Conservation (phyloP, 352 stramenopile species). For the Phytopythium aichiense region DNA sequence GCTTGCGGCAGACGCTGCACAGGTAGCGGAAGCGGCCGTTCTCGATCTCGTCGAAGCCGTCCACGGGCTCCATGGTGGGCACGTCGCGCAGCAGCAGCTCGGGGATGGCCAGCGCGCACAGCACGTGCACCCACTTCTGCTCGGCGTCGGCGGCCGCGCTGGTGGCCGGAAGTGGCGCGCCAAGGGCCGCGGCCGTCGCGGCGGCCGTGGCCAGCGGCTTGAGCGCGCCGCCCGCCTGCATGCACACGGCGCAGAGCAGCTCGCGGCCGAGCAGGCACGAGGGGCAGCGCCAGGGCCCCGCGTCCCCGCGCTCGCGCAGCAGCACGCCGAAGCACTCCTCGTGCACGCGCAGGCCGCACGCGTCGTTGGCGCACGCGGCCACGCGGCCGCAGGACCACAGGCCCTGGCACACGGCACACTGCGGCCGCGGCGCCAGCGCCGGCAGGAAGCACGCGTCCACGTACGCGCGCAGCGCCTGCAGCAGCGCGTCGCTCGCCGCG, state of each 20-base stretch:
- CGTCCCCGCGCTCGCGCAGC: conserved; percentile 31
- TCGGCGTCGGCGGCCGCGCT: conserved; percentile 25
- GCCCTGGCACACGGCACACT: conserved; percentile 77
- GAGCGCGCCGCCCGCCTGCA: conserved; percentile 71
- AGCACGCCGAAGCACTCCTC: conserved; percentile 84
- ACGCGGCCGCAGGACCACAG: conserved; percentile 77
- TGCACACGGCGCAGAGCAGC: conserved; percentile 71
- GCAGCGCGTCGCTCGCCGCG: conserved; percentile 36
- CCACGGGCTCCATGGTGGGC: conserved; percentile 74
- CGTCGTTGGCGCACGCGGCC: conserved; percentile 63
- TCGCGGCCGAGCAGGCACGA: conserved; percentile 71
- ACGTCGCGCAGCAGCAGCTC: conserved; percentile 83
- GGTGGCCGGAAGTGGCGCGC: conserved; percentile 26
- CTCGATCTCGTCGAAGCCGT: conserved; percentile 83
- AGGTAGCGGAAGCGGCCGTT: conserved; percentile 79
- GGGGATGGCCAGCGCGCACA: conserved; percentile 81
- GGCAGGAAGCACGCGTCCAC: conserved; percentile 78
- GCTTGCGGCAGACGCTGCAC: conserved; percentile 75
- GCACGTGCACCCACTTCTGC: conserved; percentile 80
- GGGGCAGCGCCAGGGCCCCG: conserved; percentile 71
- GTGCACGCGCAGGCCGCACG: conserved; percentile 61
- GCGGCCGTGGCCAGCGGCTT: conserved; percentile 47
- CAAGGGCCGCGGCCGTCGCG: background rate
- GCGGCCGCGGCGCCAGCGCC: conserved; percentile 65
- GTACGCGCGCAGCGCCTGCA: conserved; percentile 62